Evolutionary conservation across 2,329 filamentous ascomycete genomes (phyloP), one percentile per base, ranked within the genome.

Genomic region (Magnaporthiopsis rhizophila): DNA sequence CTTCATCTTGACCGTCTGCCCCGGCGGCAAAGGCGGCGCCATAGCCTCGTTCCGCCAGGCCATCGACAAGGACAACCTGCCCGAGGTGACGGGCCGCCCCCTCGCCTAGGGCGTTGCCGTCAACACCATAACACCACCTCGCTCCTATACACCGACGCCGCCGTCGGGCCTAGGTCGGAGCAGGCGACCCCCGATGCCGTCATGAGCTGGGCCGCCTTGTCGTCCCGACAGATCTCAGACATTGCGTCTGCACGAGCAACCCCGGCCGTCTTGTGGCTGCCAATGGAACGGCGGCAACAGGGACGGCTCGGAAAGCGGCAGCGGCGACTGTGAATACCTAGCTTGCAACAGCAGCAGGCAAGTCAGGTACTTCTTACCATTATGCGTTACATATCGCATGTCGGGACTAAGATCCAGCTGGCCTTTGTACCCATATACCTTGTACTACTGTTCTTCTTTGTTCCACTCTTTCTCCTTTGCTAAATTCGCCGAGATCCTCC

Each of bases 1-100:
- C 26, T 73, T 82, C 26, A 72, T 82, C 34, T 72, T 82, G 11
- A 73, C 76, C 0, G 77, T 75, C 4, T 82, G 79, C 76, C 72
- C 80, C 1, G 76, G 79, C 65, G 75, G 74, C 2, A 70, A 73
- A 1, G 71, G 69, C 21, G 69, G 69, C 38, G 73, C 81, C 9
- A 72, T 79, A 62, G 74, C 76, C 3, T 77, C 75, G 0, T 80
- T 82, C 67, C 74, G 80, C 7, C 75, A 78, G 65, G 77, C 77
- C 30, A 74, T 73, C 36, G 72, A 76, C 66, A 79, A 80, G 68
- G 65, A 76, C 64, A 76, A 76, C 63, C 79, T 79, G 34, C 72
- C 78, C n/a, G 75, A 79, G 56, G 74, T 77, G 8, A 73, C 73
- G 2, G 78, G 78, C 3, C 68, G 69, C 2, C 73, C 78, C 21